Conservation (phyloP, 2,329 filamentous ascomycete genomes). For the Paradendryphiella salina region DNA sequence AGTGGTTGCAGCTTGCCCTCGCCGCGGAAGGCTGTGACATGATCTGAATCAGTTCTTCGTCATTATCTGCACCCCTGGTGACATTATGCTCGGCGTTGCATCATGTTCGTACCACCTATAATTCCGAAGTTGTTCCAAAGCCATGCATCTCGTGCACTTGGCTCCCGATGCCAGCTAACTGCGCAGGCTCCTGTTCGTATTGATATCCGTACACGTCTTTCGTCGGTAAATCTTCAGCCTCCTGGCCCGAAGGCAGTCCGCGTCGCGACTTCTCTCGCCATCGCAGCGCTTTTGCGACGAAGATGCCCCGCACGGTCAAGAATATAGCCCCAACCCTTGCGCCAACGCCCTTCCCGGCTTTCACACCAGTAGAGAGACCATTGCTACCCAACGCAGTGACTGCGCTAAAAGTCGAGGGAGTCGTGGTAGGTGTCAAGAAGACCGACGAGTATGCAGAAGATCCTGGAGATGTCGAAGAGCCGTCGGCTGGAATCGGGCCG, state of each 20-base stretch:
- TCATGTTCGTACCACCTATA: not conserved
- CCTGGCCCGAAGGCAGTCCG: not conserved
- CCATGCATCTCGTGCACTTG: constrained; percentile 5
- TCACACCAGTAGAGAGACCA: not conserved
- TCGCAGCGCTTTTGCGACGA: constrained; percentile 12
- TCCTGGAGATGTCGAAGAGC: not conserved
- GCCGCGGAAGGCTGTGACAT: no score
- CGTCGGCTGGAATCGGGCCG: constrained; percentile 4
- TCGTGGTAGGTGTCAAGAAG: not conserved
- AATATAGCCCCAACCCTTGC: constrained; percentile 5
- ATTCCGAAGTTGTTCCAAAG: not conserved
- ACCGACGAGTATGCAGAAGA: not conserved
- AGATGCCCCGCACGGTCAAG: constrained; percentile 8
- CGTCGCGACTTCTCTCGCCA: constrained; percentile 6
- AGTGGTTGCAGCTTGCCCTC: no score
- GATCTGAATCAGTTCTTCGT: no score
- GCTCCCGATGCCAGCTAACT: constrained; percentile 6
- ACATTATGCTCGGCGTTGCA: no score
- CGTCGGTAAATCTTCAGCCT: not conserved
- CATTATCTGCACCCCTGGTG: no score
- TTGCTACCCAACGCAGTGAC: not conserved
- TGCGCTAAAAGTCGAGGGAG: not conserved
- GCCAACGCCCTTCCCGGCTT: constrained; percentile 10
- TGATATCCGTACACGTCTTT: constrained; percentile 4
- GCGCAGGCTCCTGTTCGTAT: not conserved